Evolutionary conservation across 1,284 basidiomycete species (phyloP).

Genomic region (Bondarzewia mesenterica): DNA sequence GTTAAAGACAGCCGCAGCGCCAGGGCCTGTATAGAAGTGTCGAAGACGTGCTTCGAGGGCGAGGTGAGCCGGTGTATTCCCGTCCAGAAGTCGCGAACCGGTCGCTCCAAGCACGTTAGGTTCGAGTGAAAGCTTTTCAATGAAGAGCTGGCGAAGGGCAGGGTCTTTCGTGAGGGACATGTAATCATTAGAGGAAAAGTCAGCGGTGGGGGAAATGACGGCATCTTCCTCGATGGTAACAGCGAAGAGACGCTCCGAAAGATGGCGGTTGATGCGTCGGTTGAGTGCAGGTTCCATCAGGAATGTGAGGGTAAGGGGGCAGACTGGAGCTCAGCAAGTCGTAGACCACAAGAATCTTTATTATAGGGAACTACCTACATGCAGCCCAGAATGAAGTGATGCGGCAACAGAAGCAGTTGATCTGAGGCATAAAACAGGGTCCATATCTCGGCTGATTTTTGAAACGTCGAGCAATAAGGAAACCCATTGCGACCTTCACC

Average conservation of each 20-base stretch:
- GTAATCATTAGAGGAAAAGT: constrained; percentile 4
- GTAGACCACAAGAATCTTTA: too few species aligned
- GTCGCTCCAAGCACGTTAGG: not conserved
- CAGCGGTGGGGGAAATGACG: not conserved
- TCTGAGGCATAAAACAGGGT: too few species aligned
- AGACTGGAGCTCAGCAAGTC: not conserved
- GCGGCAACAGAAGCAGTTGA: too few species aligned
- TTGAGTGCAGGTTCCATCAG: not conserved
- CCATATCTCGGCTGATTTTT: too few species aligned
- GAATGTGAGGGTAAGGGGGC: not conserved
- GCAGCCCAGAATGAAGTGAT: too few species aligned
- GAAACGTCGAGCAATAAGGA: too few species aligned
- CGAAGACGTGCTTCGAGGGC: not conserved
- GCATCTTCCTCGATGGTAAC: not conserved
- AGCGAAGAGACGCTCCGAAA: not conserved
- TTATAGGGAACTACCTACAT: too few species aligned
- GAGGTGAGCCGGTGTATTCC: not conserved
- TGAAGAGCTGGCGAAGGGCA: not conserved
- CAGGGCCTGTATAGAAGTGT: not conserved
- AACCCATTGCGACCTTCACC: too few species aligned
- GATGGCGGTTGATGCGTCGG: not conserved
- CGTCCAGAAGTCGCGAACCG: not conserved
- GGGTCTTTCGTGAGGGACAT: not conserved
- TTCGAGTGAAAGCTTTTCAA: not conserved
- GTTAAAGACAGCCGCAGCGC: not conserved